phyloP scores from a whole-genome alignment of 2,329 filamentous ascomycete genomes.

The Hymenotorrendiella dingleyae region DNA sequence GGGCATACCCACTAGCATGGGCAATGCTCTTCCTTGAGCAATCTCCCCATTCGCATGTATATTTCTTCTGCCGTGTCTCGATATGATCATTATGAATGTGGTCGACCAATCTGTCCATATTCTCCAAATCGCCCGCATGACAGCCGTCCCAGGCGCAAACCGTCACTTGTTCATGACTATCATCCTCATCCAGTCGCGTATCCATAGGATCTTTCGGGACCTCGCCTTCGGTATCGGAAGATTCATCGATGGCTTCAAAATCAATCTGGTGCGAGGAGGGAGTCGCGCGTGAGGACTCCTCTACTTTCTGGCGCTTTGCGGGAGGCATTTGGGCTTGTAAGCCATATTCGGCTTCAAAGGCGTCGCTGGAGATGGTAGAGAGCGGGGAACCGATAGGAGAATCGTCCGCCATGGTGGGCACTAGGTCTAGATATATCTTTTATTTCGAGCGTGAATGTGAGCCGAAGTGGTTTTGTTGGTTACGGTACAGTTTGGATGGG shows the following conservation, averaged over 20 bases:
- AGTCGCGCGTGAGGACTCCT: slow-evolving; percentile 18
- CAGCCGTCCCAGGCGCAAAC: slow-evolving; percentile 75
- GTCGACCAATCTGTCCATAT: slow-evolving; percentile 77
- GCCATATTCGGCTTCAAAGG: slow-evolving; percentile 52
- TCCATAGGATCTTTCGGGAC: slow-evolving; percentile 66
- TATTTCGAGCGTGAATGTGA: too few species aligned
- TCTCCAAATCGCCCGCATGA: slow-evolving; percentile 60
- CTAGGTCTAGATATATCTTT: not conserved
- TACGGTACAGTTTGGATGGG: too few species aligned
- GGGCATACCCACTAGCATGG: slow-evolving; percentile 90
- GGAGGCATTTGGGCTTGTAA: slow-evolving; percentile 32
- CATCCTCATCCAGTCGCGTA: slow-evolving; percentile 66
- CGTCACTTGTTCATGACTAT: slow-evolving; percentile 72
- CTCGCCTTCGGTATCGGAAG: slow-evolving; percentile 84
- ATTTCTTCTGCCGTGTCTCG: slow-evolving; percentile 87
- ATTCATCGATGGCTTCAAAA: slow-evolving; percentile 48
- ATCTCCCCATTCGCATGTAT: slow-evolving; percentile 95
- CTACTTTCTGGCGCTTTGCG: slow-evolving; percentile 29
- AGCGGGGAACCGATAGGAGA: slow-evolving; percentile 55
- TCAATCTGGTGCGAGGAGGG: slow-evolving; percentile 28
- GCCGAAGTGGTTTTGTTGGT: too few species aligned
- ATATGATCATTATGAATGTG: slow-evolving; percentile 93
- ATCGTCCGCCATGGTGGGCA: slow-evolving; percentile 37
- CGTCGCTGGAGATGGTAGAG: slow-evolving; percentile 58
- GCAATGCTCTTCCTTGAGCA: slow-evolving; percentile 83